These are phyloP conservation scores for Pyrenochaeta sp. DNA, from an alignment of 2,329 filamentous ascomycete genomes.

Conservation along the genomic window DNA sequence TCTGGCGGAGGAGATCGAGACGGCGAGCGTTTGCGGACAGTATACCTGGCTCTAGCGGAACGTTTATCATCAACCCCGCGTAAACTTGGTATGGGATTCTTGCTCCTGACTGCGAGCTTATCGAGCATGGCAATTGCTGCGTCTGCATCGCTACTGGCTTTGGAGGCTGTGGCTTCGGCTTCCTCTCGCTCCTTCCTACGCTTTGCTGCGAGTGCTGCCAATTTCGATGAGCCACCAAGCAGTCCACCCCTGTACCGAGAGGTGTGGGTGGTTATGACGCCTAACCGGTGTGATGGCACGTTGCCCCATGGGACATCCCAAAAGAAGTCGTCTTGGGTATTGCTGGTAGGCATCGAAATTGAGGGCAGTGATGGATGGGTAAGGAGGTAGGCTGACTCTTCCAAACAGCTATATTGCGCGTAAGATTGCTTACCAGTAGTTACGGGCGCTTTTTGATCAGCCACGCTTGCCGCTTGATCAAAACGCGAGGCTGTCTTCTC, in stretches of 20 bases:
- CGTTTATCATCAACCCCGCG: conserved; percentile 8
- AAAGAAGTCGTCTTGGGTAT: conserved; percentile 70
- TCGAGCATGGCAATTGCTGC: conserved; percentile 55
- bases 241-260: conserved; percentile 70
- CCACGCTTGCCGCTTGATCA: conserved; percentile 54
- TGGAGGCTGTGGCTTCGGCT: conserved; percentile 51
- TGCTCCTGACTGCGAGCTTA: conserved; percentile 48
- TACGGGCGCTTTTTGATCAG: conserved; percentile 50
- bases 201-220: conserved; percentile 87
- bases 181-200: conserved; percentile 83
- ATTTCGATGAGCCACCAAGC: conserved; percentile 83
- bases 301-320: conserved; percentile 85
- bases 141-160: conserved; percentile 32
- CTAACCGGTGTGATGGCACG: conserved; percentile 70
- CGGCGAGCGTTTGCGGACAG: conserved; percentile 37
- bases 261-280: conserved; percentile 69
- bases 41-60: conserved; percentile 31
- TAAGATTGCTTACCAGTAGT: conserved; percentile 56
- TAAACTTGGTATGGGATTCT: conserved; percentile 8
- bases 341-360: conserved; percentile 33
- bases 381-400: conserved; percentile 24
- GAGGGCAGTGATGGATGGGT: conserved; percentile 40
- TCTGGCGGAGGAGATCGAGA: conserved; percentile 42
- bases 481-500: conserved; percentile 52
- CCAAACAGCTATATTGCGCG: conserved; percentile 17